Evolutionary conservation across 345 rosid species (phyloP).

Genomic region (Eucalyptus polyanthemos): DNA sequence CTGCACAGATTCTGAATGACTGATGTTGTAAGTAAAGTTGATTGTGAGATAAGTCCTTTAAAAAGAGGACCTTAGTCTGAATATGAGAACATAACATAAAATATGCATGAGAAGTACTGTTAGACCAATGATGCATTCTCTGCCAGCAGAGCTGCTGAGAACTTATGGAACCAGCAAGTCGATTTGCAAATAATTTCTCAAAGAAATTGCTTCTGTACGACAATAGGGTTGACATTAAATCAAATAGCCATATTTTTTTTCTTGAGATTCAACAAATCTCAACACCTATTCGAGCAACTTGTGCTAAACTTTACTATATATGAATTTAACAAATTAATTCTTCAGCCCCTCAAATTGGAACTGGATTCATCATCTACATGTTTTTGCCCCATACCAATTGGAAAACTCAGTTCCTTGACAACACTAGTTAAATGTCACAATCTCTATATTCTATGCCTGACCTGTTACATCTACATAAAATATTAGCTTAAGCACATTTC

Average conservation of each 20-base stretch:
- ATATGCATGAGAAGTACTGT: neutral
- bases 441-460: neutral
- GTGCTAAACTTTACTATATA: neutral
- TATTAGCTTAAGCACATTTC: neutral
- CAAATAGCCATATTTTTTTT: neutral
- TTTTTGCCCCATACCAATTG: neutral
- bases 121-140: neutral
- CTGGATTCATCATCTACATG: neutral
- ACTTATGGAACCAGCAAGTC: neutral
- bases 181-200: neutral
- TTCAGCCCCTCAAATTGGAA: neutral
- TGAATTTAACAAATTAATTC: neutral
- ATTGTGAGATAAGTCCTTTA: neutral
- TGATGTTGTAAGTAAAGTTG: neutral
- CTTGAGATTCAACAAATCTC: neutral
- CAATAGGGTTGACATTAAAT: neutral
- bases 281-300: neutral
- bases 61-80: neutral
- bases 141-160: neutral
- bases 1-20: constrained; percentile 19
- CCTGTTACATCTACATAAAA: neutral
- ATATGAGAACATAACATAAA: neutral
- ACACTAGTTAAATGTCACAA: neutral
- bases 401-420: neutral
- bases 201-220: neutral